phyloP scores from a whole-genome alignment of 164 flowering plant genomes.

The Taxillus chinensis region DNA sequence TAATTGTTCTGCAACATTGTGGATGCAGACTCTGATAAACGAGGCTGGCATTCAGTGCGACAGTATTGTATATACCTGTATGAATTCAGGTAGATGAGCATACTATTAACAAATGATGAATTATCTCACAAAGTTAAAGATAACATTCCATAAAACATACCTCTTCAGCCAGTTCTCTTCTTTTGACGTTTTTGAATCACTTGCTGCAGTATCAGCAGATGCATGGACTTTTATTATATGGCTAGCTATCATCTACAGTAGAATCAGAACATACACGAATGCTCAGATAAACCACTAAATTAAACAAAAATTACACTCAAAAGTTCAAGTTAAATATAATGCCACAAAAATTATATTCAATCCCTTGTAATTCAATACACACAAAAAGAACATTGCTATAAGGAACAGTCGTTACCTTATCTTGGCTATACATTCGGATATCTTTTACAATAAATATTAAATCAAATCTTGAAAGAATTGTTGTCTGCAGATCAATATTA shows the following conservation, averaged over 20 bases:
- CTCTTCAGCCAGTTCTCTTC: slow-evolving; percentile 96
- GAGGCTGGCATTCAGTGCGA: slow-evolving; percentile 66
- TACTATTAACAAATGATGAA: background rate
- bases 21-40: slow-evolving; percentile 84
- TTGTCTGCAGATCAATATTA: slow-evolving; percentile 95
- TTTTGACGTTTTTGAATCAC: slow-evolving; percentile 43
- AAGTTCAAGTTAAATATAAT: background rate
- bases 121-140: too few relatives aligned
- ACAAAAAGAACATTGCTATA: too few relatives aligned
- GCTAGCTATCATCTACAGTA: slow-evolving; percentile 75
- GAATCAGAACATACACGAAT: too few relatives aligned
- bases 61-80: slow-evolving; percentile 88
- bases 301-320: too few relatives aligned
- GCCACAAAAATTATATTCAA: background rate
- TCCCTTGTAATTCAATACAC: background rate
- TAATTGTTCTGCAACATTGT: slow-evolving; percentile 63
- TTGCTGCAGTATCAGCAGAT: slow-evolving; percentile 46
- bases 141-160: slow-evolving; percentile 18
- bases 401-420: slow-evolving; percentile 50
- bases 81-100: slow-evolving; percentile 8
- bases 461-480: slow-evolving; percentile 96
- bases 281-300: too few relatives aligned
- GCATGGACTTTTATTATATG: slow-evolving; percentile 91
- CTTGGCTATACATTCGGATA: slow-evolving; percentile 77
- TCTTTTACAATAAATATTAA: slow-evolving; percentile 95